Evolutionary conservation across 208 protist genomes (phyloP), one percentile per base, ranked within the genome.

Genomic region (Wallacemonas sp.): DNA sequence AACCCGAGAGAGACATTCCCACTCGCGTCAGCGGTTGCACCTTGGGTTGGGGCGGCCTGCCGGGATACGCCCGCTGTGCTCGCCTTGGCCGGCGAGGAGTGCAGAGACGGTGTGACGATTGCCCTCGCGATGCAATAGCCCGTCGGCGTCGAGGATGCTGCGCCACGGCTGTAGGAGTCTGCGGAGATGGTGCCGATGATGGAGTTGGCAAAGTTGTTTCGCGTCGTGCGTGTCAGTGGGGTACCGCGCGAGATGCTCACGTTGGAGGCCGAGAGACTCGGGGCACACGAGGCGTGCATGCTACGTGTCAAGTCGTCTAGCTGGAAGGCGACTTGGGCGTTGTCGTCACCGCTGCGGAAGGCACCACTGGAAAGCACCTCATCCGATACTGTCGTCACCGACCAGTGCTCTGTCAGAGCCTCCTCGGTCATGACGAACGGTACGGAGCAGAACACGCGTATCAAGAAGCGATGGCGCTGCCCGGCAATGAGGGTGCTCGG

Each of bases 401-500:
- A 69, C 86, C 88, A 96, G 66, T 93, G 76, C 26, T 76, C 62
- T 19, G 66, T 53, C 53, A 85, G 44, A n/a, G 27, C 26, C 62
- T 88, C 88, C 53, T 77, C 55, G 31, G 69, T 73, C 26, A 96
- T 26, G 60, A 68, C 24, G 41, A 91, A 93, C 8, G 73, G 56
- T 17, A 80, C 66, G 0, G 72, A 53, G 17, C 70, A 62, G 49
- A 92, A 82, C 39, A 94, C 63, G 22, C 80, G 63, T 6, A 94
- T 19, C 39, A 84, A 55, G 62, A 93, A 96, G 28, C 68, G 67
- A 36, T 80, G 78, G 33, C 84, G 76, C 24, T 68, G 45, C 11
- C 88, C 82, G 11, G 69, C 62, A 11, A 58, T 63, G 56, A 82
- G 62, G 2, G 80, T 86, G 64, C 76, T 92, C 30, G 91, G 91